These are phyloP conservation scores for Radiomyces spectabilis DNA, from an alignment of 192 early-diverging fungal species.

Conservation along the genomic window DNA sequence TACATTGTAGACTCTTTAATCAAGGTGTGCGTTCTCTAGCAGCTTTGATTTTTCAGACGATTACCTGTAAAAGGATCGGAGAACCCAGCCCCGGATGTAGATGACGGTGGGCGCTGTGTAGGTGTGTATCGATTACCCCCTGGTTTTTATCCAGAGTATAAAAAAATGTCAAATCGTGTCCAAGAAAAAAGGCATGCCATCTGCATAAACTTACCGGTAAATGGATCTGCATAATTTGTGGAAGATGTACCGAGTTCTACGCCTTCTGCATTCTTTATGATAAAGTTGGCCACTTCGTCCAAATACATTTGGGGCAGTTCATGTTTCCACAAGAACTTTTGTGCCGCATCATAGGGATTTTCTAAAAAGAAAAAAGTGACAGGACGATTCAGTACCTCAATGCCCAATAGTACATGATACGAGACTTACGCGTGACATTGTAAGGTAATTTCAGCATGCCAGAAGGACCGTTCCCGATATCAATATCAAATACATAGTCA, in stretches of 20 bases:
- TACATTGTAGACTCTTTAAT: too few species aligned
- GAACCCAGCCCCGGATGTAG: constrained; percentile 20
- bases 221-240: constrained; percentile 37
- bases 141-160: neutral
- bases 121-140: constrained; percentile 60
- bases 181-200: too few species aligned
- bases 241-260: constrained; percentile 42
- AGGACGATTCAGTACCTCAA: neutral
- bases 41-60: too few species aligned
- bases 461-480: constrained; percentile 69
- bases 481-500: constrained; percentile 45
- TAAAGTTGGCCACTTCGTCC: constrained; percentile 94
- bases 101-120: neutral
- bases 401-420: neutral
- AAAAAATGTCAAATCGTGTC: neutral
- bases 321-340: constrained; percentile 78
- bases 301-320: constrained; percentile 77
- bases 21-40: too few species aligned
- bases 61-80: constrained; percentile 61
- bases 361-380: constrained; percentile 39
- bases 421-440: constrained; percentile 61
- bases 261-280: constrained; percentile 73
- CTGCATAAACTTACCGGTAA: constrained; percentile 33
- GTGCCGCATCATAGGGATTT: constrained; percentile 91
- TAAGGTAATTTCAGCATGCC: constrained; percentile 85